These are phyloP conservation scores for Myriosclerotinia duriaeana DNA, from an alignment of 2,329 filamentous ascomycete genomes.

Conservation along the genomic window DNA sequence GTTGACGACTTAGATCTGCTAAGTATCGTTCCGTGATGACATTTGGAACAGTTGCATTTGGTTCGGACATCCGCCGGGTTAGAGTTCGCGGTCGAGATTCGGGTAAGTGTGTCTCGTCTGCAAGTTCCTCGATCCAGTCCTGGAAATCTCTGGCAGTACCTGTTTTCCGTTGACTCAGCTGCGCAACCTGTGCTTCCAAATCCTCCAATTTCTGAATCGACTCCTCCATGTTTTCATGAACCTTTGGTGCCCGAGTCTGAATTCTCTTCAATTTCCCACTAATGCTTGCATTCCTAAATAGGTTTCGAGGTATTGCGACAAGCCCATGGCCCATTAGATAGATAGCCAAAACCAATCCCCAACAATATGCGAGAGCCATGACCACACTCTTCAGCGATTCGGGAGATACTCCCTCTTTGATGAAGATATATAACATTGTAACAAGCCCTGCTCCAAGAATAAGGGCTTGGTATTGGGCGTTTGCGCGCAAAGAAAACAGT, in stretches of 20 bases:
- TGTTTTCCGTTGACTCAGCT: conserved; percentile 77
- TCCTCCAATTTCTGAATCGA: conserved; percentile 76
- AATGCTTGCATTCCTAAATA: conserved; percentile 78
- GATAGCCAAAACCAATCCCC: conserved; percentile 87
- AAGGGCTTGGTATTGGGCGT: conserved; percentile 84
- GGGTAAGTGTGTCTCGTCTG: conserved; percentile 69
- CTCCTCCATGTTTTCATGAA: conserved; percentile 87
- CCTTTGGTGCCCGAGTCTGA: conserved; percentile 73
- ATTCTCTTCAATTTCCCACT: conserved; percentile 71
- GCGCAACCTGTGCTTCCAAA: conserved; percentile 75
- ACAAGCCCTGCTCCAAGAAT: conserved; percentile 68
- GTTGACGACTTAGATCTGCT: conserved; percentile 79
- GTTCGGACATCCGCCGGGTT: conserved; percentile 45
- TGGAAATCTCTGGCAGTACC: conserved; percentile 73
- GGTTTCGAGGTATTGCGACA: conserved; percentile 79
- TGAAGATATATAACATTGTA: conserved; percentile 79
- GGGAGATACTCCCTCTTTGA: conserved; percentile 71
- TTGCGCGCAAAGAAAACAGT: conserved; percentile 80
- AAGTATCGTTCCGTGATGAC: conserved; percentile 93
- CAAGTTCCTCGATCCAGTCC: conserved; percentile 95
- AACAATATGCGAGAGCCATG: conserved; percentile 94
- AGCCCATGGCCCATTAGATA: conserved; percentile 98
- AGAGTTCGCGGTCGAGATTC: conserved; percentile 55
- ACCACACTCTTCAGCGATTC: conserved; percentile 76
- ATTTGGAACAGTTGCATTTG: conserved; percentile 60